Conservation (phyloP, 306 rosid species). For the Citrullus colocynthis region DNA sequence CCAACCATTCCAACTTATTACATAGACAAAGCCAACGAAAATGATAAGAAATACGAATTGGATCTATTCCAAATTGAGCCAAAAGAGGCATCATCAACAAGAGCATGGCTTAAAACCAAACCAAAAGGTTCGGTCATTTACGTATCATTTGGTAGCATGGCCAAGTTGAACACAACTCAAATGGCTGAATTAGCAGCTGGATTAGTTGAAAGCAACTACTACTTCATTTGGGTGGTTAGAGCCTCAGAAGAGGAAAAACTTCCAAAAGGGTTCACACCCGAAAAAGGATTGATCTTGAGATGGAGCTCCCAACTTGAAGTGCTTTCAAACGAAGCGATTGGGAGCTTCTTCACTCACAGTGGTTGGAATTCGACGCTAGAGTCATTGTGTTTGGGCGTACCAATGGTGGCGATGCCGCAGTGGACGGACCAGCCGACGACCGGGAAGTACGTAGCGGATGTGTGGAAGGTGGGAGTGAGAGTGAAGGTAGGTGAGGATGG, state of each 20-base stretch:
- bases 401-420: constrained; percentile 36
- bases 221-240: constrained; percentile 51
- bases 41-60: constrained; percentile 33
- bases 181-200: constrained; percentile 37
- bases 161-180: constrained; percentile 21
- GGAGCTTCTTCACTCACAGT: constrained; percentile 28
- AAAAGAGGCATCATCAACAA: constrained; percentile 15
- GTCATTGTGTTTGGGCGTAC: constrained; percentile 34
- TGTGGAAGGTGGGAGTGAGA: constrained; percentile 35
- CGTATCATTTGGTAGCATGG: constrained; percentile 53
- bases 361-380: constrained; percentile 46
- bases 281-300: constrained; percentile 29
- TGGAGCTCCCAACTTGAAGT: constrained; percentile 48
- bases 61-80: constrained; percentile 14
- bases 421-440: constrained; percentile 39
- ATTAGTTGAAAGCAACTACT: constrained; percentile 16
- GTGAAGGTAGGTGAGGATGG: constrained; percentile 24
- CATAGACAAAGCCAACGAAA: constrained; percentile 29
- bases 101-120: constrained; percentile 32
- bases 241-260: constrained; percentile 17
- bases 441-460: constrained; percentile 33
- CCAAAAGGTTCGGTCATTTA: constrained; percentile 32
- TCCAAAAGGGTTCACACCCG: constrained; percentile 10
- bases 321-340: constrained; percentile 20
- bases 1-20: constrained; percentile 42